phyloP scores from a whole-genome alignment of 257 asterid genomes.

The Scutellaria baicalensis region DNA sequence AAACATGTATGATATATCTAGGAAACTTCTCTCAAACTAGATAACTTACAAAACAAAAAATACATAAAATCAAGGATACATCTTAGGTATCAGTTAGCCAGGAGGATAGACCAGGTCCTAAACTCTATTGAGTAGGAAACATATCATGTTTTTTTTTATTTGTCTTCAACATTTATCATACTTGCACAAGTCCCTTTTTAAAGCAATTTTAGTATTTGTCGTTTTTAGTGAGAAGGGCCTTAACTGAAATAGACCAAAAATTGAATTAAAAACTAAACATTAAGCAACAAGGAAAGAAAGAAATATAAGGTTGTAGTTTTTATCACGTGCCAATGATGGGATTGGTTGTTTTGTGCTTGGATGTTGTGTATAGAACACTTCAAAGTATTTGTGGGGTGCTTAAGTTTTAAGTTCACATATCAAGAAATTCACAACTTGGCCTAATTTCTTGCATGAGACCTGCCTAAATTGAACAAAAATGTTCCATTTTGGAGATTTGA shows the following conservation, averaged over 20 bases:
- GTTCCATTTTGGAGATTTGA: too few species aligned
- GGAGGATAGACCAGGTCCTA: neutral
- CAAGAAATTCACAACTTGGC: too few species aligned
- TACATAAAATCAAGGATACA: too few species aligned
- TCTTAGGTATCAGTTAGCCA: neutral
- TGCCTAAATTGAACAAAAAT: too few species aligned
- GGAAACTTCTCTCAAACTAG: neutral
- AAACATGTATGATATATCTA: too few species aligned
- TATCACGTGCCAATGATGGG: neutral
- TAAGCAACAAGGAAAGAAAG: too few species aligned
- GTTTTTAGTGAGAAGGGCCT: neutral
- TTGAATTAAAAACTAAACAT: neutral
- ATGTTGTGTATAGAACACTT: neutral
- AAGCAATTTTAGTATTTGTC: conserved; percentile 8
- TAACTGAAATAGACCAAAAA: conserved; percentile 16
- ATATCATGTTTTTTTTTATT: neutral
- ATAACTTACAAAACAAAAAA: too few species aligned
- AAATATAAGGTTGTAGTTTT: neutral
- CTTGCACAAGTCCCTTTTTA: neutral
- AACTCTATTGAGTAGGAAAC: neutral
- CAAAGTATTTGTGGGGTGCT: neutral
- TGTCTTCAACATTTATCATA: conserved; percentile 5
- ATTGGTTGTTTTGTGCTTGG: conserved; percentile 3
- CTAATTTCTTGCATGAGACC: too few species aligned
- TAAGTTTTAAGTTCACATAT: too few species aligned